Percentiles rank a stretch among this genome's conserved stretches.
Evolutionary conservation across 2,329 filamentous ascomycete genomes (phyloP).

Genomic region (Diaporthe citriasiana): DNA sequence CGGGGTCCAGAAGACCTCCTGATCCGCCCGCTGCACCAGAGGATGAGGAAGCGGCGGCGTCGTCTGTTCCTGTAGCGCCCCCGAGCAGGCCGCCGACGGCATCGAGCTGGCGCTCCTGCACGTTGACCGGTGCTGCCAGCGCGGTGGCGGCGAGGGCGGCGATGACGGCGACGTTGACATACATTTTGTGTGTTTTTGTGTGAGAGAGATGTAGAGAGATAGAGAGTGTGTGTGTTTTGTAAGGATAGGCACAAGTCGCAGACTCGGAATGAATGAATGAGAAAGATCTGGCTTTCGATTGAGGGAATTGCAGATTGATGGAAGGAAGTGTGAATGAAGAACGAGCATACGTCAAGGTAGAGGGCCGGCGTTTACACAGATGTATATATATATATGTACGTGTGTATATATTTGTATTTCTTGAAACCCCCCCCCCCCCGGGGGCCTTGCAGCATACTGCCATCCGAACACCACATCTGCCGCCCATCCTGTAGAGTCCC

Average conservation of each 20-base stretch:
- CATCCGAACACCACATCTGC: neutral
- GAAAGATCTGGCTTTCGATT: neutral
- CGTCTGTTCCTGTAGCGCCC: neutral
- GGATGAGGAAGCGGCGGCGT: neutral
- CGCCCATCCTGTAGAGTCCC: neutral
- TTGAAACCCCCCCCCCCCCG: neutral
- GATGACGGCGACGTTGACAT: constrained; percentile 37
- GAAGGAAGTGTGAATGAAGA: neutral
- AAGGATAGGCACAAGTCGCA: neutral
- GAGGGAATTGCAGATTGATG: neutral
- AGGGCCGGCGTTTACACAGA: neutral
- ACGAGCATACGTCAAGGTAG: neutral
- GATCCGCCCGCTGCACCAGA: neutral
- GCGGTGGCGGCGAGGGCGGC: constrained; percentile 34
- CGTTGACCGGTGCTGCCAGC: constrained; percentile 21
- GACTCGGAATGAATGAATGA: constrained; percentile 1
- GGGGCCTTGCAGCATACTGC: neutral
- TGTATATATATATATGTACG: neutral
- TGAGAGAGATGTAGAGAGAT: neutral
- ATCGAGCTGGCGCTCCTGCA: constrained; percentile 31
- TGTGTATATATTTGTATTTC: neutral
- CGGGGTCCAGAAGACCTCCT: constrained; percentile 10
- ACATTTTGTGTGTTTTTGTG: constrained; percentile 37
- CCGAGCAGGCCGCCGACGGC: constrained; percentile 15
- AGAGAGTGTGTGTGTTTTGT: neutral